A percentile compares a stretch with the other conserved stretches of the same genome.
phyloP scores from a whole-genome alignment of 768 basidiomycete species.

The Royoungia palumana region DNA sequence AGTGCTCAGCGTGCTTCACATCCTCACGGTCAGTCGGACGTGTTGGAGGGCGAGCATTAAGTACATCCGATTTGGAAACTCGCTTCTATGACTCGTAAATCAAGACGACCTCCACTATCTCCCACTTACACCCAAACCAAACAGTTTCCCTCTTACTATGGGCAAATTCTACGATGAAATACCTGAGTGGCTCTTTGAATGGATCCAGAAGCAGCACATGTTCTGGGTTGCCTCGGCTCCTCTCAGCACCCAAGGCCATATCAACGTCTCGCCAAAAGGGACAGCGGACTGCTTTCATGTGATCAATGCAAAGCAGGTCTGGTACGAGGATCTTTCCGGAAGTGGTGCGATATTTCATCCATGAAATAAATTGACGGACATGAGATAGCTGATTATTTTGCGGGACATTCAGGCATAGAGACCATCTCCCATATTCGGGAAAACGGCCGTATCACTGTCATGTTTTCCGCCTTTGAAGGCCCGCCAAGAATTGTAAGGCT shows the following conservation, averaged over 20 bases:
- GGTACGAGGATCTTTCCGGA: constrained; percentile 73
- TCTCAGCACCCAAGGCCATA: constrained; percentile 49
- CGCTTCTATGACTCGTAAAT: no score
- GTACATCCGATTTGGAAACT: no score
- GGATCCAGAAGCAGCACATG: constrained; percentile 61
- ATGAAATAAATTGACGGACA: background rate
- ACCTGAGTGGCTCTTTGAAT: constrained; percentile 48
- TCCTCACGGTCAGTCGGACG: no score
- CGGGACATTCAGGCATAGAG: constrained; percentile 43
- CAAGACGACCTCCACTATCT: no score
- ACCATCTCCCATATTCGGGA: constrained; percentile 62
- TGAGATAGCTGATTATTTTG: no score
- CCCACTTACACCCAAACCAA: no score
- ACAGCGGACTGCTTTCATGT: constrained; percentile 61
- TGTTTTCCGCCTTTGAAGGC: constrained; percentile 62
- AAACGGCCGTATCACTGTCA: constrained; percentile 59
- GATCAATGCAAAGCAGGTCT: constrained; percentile 50
- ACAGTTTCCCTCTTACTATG: constrained; percentile 35
- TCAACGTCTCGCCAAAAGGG: constrained; percentile 72
- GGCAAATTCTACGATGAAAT: constrained; percentile 58
- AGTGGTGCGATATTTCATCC: constrained; percentile 41
- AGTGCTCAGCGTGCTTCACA: no score
- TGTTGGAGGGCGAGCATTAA: no score
- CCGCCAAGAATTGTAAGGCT: constrained; percentile 57
- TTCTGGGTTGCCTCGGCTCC: constrained; percentile 76